These are phyloP conservation scores for Henckelia pumila DNA, from an alignment of 257 asterid genomes.

Conservation along the genomic window DNA sequence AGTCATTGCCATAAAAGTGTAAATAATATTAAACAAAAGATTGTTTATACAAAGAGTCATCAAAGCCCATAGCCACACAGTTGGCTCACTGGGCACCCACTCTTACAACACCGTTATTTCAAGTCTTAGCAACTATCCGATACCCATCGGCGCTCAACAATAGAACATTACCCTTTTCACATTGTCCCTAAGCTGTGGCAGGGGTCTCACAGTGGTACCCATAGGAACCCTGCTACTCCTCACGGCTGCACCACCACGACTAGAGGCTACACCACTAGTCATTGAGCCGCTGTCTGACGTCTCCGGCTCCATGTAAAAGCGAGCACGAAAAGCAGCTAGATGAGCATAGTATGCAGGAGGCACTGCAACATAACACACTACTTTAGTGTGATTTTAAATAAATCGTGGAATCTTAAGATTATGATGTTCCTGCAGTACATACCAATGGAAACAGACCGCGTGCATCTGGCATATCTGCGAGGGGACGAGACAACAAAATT, in stretches of 20 bases:
- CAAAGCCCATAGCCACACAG: too few species aligned
- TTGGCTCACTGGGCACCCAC: too few species aligned
- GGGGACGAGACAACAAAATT: neutral
- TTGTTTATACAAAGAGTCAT: too few species aligned
- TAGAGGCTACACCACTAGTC: slow-evolving; percentile 52
- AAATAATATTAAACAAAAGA: too few species aligned
- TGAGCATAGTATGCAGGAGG: slow-evolving; percentile 98
- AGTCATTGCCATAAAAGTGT: too few species aligned
- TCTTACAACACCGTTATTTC: too few species aligned
- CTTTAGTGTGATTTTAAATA: neutral
- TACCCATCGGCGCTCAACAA: slow-evolving; percentile 36
- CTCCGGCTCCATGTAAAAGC: slow-evolving; percentile 92
- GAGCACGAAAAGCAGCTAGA: slow-evolving; percentile 94
- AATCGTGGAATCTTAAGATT: neutral
- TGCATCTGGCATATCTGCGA: slow-evolving; percentile 85
- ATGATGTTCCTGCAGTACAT: slow-evolving; percentile 21
- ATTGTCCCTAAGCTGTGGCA: slow-evolving; percentile 85
- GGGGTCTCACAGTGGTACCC: slow-evolving; percentile 71
- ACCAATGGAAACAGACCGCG: slow-evolving; percentile 96
- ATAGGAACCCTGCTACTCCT: slow-evolving; percentile 58
- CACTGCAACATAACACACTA: slow-evolving; percentile 36
- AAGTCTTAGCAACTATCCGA: neutral
- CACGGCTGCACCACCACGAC: slow-evolving; percentile 58
- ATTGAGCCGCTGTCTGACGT: slow-evolving; percentile 81
- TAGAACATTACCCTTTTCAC: slow-evolving; percentile 94